These are phyloP conservation scores for Phytopythium vexans DNA, from an alignment of 352 stramenopile species.

Conservation along the genomic window DNA sequence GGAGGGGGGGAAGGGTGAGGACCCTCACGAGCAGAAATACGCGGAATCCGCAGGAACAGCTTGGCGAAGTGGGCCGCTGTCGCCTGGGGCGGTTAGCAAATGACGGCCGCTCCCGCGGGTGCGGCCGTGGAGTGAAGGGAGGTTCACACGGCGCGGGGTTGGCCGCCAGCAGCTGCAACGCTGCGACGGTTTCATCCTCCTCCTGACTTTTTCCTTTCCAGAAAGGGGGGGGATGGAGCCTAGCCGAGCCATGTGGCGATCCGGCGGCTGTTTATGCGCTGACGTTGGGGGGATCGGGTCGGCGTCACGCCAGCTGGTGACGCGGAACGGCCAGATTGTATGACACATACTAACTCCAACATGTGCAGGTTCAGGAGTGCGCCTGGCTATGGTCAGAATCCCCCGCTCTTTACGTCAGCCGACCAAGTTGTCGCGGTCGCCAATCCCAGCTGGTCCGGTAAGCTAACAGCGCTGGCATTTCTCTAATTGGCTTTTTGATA, in stretches of 20 bases:
- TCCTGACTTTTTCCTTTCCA: constrained; percentile 5
- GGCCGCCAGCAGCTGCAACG: no score
- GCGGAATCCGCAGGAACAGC: constrained; percentile 1
- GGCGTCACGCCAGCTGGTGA: constrained; percentile 1
- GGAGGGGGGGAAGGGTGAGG: no score
- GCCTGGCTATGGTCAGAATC: background rate
- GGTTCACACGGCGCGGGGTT: background rate
- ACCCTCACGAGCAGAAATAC: constrained; percentile 1
- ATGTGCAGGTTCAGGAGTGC: constrained; percentile 1
- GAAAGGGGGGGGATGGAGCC: constrained; percentile 7
- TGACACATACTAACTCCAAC: background rate
- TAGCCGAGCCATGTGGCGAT: background rate
- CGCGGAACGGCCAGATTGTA: background rate
- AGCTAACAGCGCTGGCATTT: no score
- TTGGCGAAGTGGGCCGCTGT: background rate
- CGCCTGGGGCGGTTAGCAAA: background rate
- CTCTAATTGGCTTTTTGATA: no score
- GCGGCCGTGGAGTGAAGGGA: no score
- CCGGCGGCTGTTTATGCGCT: constrained; percentile 1
- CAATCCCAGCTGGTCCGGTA: no score
- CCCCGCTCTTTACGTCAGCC: background rate
- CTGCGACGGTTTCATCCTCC: no score
- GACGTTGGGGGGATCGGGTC: background rate
- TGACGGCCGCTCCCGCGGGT: background rate
- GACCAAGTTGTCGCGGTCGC: no score